Evolutionary conservation across 2,329 filamentous ascomycete genomes (phyloP), one percentile per base, ranked within the genome.

Genomic region (Colletotrichum sp.): DNA sequence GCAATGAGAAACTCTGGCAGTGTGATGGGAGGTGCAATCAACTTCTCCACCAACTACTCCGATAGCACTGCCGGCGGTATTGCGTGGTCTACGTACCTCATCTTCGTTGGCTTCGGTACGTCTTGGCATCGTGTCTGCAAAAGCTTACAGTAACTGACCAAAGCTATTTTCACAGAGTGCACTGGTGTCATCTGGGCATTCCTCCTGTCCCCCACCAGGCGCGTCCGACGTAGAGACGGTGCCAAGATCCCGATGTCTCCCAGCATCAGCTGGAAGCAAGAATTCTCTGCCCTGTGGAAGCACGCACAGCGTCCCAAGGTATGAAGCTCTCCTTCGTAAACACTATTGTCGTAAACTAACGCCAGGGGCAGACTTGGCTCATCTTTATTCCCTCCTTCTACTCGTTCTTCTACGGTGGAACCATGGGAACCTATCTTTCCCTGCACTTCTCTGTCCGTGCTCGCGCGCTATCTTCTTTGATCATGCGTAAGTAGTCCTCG

Each of bases 21-120:
- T 3, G 79, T 90, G 2, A 72, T 89, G 1, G 88, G 88, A 13
- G 87, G 87, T n/a, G 83, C 86, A 2, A 88, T 90, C 72, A 85
- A 87, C 1, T 82, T 90, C n/a, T 87, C 81, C 2, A 81, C 89
- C 44, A 90, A 90, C 72, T 63, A 79, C 15, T 77, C 73, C 3
- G 77, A 39, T 1, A 77, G 76, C n/a, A 64, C 69, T 26, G 79
- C 79, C 8, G 81, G 82, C 21, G 81, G 79, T 55, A 76, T 83
- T 18, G 78, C 78, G 5, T 79, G 80, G 65, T 75, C 78, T 4
- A 83, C 81, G 2, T 83, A 82, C 49, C 78, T 83, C 30, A 76
- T 82, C 60, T 81, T 83, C 57, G 79, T 83, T 10, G 80, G 77
- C 9, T 72, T 83, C 55, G 81, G 74, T 78, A 21, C 15, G 69